Evolutionary conservation across 495 filamentous ascomycete species (phyloP).

Genomic region (Podospora appendiculata): DNA sequence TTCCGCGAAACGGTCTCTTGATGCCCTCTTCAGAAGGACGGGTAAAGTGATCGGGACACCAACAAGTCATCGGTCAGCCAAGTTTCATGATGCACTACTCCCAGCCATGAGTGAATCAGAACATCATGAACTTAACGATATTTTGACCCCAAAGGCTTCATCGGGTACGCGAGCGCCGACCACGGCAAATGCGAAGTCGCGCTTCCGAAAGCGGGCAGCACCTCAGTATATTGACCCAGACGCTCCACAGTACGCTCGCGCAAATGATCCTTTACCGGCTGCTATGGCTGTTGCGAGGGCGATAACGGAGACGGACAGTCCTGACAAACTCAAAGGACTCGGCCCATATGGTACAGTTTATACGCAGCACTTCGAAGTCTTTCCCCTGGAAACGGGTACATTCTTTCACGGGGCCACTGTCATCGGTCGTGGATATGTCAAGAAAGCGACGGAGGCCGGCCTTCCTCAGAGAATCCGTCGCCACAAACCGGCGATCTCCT

Average conservation of each 20-base stretch:
- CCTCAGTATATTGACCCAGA: slow-evolving; percentile 47
- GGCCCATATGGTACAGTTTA: slow-evolving; percentile 58
- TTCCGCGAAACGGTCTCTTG: slow-evolving; percentile 36
- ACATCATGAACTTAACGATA: background rate
- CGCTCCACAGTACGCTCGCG: slow-evolving; percentile 40
- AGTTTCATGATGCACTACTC: slow-evolving; percentile 14
- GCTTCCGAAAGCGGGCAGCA: slow-evolving; percentile 36
- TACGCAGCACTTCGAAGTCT: slow-evolving; percentile 66
- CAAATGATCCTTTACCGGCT: slow-evolving; percentile 38
- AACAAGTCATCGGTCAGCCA: slow-evolving; percentile 14
- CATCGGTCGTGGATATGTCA: slow-evolving; percentile 64
- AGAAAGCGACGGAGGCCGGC: slow-evolving; percentile 36
- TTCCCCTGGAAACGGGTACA: slow-evolving; percentile 55
- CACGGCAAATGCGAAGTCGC: slow-evolving; percentile 19
- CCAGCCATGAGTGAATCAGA: background rate
- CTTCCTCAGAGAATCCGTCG: slow-evolving; percentile 16
- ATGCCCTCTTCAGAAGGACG: slow-evolving; percentile 39
- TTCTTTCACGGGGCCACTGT: slow-evolving; percentile 74
- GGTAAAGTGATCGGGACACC: slow-evolving; percentile 16
- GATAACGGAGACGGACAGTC: too few species aligned
- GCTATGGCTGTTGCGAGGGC: slow-evolving; percentile 1
- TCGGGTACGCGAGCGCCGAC: slow-evolving; percentile 16
- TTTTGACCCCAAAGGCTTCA: slow-evolving; percentile 9
- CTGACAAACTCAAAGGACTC: slow-evolving; percentile 45
- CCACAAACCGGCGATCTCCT: slow-evolving; percentile 20